These are phyloP conservation scores for Amanita molliuscula DNA, from an alignment of 768 basidiomycete species.

Conservation along the genomic window DNA sequence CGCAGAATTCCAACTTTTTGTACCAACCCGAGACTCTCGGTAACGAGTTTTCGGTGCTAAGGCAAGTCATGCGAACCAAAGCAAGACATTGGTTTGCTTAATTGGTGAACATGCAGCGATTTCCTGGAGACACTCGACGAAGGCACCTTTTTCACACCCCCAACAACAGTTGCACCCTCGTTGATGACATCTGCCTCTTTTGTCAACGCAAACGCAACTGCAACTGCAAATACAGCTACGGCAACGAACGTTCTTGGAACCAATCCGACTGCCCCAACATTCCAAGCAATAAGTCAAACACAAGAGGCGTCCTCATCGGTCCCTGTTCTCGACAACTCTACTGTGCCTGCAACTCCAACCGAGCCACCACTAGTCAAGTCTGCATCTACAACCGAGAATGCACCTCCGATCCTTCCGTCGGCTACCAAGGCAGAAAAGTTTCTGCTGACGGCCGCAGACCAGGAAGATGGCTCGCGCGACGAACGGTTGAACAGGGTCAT, in stretches of 20 bases:
- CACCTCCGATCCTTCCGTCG: constrained; percentile 51
- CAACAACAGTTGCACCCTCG: constrained; percentile 36
- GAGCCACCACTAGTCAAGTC: not conserved
- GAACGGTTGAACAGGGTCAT: constrained; percentile 88
- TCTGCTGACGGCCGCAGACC: constrained; percentile 89
- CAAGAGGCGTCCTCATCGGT: not conserved
- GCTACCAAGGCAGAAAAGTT: constrained; percentile 82
- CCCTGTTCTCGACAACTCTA: not conserved
- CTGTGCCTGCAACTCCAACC: not conserved
- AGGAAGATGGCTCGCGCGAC: constrained; percentile 82
- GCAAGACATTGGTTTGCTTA: not conserved
- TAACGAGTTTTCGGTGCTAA: constrained; percentile 75
- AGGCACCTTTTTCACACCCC: constrained; percentile 67
- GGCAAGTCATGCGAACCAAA: constrained; percentile 32
- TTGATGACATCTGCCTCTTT: constrained; percentile 35
- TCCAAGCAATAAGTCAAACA: constrained; percentile 1
- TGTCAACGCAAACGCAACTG: constrained; percentile 8
- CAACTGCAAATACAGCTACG: constrained; percentile 6
- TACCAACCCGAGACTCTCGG: constrained; percentile 69
- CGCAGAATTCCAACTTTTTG: constrained; percentile 32
- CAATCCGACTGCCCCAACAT: constrained; percentile 5
- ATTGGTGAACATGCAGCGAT: constrained; percentile 37
- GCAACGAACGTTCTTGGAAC: not conserved
- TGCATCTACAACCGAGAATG: constrained; percentile 22
- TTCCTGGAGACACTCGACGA: constrained; percentile 86